Evolutionary conservation across 2,329 filamentous ascomycete genomes (phyloP).

Genomic region (Alternaria gansuensis): DNA sequence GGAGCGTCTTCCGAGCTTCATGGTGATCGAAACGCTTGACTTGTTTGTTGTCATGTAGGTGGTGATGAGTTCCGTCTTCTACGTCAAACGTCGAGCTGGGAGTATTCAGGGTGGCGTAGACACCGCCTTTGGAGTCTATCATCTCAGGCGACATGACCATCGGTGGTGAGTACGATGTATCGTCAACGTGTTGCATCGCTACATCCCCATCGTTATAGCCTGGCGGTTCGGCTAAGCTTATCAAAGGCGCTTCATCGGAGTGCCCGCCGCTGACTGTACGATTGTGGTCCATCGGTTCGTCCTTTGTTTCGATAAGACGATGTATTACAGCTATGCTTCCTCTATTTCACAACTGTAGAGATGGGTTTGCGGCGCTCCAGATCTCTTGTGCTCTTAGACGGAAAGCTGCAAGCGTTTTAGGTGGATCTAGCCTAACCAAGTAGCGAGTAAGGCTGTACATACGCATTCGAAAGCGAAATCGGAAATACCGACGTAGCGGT

Average conservation of each 20-base stretch:
- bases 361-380: background rate
- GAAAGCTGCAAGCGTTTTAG: background rate
- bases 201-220: conserved; percentile 35
- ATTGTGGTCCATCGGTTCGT: conserved; percentile 18
- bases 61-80: conserved; percentile 33
- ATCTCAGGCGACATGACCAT: conserved; percentile 27
- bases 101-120: conserved; percentile 28
- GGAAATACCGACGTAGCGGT: background rate
- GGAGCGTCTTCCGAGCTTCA: conserved; percentile 40
- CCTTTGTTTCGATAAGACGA: background rate
- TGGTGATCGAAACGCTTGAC: conserved; percentile 46
- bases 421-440: background rate
- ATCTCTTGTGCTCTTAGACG: background rate
- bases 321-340: background rate
- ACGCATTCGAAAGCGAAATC: background rate
- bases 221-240: conserved; percentile 26
- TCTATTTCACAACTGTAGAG: background rate
- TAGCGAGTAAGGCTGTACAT: background rate
- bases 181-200: conserved; percentile 35
- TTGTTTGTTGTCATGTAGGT: conserved; percentile 21
- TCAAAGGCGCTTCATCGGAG: conserved; percentile 22
- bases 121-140: conserved; percentile 28
- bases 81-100: conserved; percentile 27
- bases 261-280: conserved; percentile 13
- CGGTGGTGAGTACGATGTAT: conserved; percentile 23